Conservation (phyloP, 2,329 filamentous ascomycete species). For the Pyrenophora seminiperda region DNA sequence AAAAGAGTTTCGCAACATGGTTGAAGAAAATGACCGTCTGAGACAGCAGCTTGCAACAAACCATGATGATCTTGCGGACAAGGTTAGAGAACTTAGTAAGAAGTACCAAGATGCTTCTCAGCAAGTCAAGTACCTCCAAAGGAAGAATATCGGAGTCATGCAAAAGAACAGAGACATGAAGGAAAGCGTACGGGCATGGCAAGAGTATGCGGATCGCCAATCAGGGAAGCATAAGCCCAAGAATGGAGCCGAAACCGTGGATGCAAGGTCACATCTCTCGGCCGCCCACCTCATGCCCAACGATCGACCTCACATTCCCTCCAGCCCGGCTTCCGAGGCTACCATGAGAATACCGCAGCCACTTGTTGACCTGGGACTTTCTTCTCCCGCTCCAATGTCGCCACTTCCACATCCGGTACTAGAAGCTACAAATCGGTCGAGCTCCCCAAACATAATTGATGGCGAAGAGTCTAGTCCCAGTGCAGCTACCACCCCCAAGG, state of each 20-base stretch:
- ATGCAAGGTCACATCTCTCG: slow-evolving; percentile 9
- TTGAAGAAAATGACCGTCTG: slow-evolving; percentile 14
- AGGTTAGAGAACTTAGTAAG: slow-evolving; percentile 42
- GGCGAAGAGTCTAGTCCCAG: not conserved
- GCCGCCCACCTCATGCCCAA: slow-evolving; percentile 15
- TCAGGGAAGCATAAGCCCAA: slow-evolving; percentile 31
- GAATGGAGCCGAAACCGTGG: slow-evolving; percentile 14
- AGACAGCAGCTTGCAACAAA: slow-evolving; percentile 17
- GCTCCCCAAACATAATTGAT: not conserved
- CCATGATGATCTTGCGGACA: slow-evolving; percentile 34
- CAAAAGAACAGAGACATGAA: slow-evolving; percentile 49
- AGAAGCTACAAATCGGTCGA: not conserved
- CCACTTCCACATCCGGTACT: slow-evolving; percentile 7
- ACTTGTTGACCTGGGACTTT: slow-evolving; percentile 15
- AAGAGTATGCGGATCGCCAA: slow-evolving; percentile 43
- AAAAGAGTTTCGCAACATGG: slow-evolving; percentile 13
- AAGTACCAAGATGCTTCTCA: slow-evolving; percentile 35
- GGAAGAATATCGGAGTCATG: slow-evolving; percentile 42
- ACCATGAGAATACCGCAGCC: slow-evolving; percentile 23
- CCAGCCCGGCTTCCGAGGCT: slow-evolving; percentile 30
- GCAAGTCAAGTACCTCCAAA: slow-evolving; percentile 40
- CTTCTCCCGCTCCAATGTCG: slow-evolving; percentile 25
- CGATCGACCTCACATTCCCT: slow-evolving; percentile 20
- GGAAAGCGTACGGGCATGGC: slow-evolving; percentile 46
- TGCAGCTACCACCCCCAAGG: slow-evolving; percentile 15